phyloP scores from a whole-genome alignment of 768 basidiomycete genomes.

The Kwoniella pini region DNA sequence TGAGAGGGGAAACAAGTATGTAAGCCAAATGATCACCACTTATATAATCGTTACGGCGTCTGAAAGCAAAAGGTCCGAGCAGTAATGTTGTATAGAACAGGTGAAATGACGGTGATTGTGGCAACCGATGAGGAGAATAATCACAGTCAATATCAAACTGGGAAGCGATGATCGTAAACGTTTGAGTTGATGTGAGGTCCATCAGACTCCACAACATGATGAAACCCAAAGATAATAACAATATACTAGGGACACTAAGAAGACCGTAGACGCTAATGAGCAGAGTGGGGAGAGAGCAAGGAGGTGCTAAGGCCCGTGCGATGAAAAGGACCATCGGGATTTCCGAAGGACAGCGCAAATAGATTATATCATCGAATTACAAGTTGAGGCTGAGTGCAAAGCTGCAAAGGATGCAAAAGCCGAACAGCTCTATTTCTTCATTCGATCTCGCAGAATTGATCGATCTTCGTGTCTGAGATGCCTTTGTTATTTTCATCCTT shows the following conservation, averaged over 20 bases:
- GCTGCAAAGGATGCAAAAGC: not conserved
- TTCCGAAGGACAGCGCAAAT: not conserved
- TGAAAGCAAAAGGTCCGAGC: not conserved
- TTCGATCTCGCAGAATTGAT: conserved; percentile 1
- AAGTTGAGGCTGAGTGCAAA: not conserved
- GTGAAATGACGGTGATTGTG: not conserved
- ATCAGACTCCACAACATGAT: not conserved
- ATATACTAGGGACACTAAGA: no score
- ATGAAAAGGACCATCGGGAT: not conserved
- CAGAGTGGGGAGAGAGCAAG: conserved; percentile 4
- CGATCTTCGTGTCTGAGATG: conserved; percentile 1
- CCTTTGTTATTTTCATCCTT: conserved; percentile 3
- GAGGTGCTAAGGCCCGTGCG: conserved; percentile 1
- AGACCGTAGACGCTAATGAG: no score
- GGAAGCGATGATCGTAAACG: not conserved
- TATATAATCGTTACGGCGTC: not conserved
- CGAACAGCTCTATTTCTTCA: no score
- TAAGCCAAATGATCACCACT: not conserved
- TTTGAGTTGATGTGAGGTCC: not conserved
- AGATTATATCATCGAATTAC: not conserved
- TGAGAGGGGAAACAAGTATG: not conserved
- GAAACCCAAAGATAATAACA: not conserved
- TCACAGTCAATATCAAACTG: not conserved
- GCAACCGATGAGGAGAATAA: conserved; percentile 3
- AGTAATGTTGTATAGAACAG: not conserved